These are phyloP conservation scores for Aspergillus proliferans DNA, from an alignment of 2,329 filamentous ascomycete genomes.

Conservation along the genomic window DNA sequence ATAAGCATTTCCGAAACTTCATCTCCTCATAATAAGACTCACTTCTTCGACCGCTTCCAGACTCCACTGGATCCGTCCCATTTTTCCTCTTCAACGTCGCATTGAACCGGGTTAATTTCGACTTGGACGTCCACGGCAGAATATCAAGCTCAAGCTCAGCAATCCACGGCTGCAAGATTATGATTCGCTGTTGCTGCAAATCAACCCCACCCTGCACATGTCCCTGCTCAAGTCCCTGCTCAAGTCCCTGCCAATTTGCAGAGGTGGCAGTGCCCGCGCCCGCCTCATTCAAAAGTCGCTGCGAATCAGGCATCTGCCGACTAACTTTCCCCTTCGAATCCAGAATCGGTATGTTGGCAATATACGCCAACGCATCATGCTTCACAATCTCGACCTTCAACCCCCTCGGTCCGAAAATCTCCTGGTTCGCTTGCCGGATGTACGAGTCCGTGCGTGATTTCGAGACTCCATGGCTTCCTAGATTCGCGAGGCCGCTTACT, in stretches of 20 bases:
- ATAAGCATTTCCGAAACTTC: neutral
- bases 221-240: neutral
- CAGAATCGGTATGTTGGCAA: conserved; percentile 20
- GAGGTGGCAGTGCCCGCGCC: neutral
- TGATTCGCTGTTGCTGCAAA: conserved; percentile 7
- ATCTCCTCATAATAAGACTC: neutral
- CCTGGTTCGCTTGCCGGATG: neutral
- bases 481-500: conserved; percentile 18
- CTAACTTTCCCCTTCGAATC: conserved; percentile 18
- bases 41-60: neutral
- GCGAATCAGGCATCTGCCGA: conserved; percentile 11
- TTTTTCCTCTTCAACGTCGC: conserved; percentile 18
- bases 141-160: conserved; percentile 16
- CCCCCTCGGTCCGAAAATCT: neutral
- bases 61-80: neutral
- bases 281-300: conserved; percentile 3
- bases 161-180: conserved; percentile 21
- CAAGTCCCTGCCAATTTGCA: neutral
- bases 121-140: conserved; percentile 16
- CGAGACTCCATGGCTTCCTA: conserved; percentile 14
- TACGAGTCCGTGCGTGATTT: conserved; percentile 11
- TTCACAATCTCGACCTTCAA: conserved; percentile 8
- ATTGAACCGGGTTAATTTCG: conserved; percentile 18
- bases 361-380: conserved; percentile 20
- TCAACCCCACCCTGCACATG: neutral